Conservation (phyloP, 2,329 filamentous ascomycete genomes). For the Talaromyces pinophilus region DNA sequence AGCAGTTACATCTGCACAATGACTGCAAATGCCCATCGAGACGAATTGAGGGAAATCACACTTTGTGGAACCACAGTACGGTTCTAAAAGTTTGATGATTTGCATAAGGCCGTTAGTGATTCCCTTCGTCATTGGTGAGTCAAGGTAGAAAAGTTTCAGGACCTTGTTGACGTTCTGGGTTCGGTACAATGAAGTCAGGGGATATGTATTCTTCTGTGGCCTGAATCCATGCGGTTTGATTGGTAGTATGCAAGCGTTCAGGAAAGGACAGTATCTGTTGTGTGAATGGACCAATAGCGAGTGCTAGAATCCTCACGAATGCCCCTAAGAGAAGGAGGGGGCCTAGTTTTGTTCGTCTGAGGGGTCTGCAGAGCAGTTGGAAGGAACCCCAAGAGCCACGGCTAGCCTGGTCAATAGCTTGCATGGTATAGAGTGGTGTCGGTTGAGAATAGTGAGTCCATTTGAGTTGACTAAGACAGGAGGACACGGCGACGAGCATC, state of each 20-base stretch:
- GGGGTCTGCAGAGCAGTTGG: background rate
- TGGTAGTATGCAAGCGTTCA: conserved; percentile 5
- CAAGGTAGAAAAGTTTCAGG: background rate
- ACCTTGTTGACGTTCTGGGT: background rate
- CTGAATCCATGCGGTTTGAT: background rate
- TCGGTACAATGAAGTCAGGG: background rate
- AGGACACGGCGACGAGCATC: background rate
- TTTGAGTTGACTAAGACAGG: conserved; percentile 4
- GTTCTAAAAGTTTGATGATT: conserved; percentile 10
- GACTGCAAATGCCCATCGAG: conserved; percentile 26
- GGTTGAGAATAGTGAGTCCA: background rate
- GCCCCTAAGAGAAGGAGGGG: background rate
- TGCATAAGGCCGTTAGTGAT: background rate
- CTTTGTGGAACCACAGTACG: conserved; percentile 17
- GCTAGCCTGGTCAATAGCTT: background rate
- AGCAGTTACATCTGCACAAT: conserved; percentile 23
- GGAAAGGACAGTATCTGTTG: conserved; percentile 25
- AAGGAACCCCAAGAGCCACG: background rate
- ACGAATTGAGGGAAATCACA: conserved; percentile 25
- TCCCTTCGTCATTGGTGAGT: background rate
- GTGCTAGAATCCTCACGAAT: background rate
- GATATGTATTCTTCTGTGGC: background rate
- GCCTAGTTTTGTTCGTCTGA: background rate
- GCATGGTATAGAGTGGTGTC: background rate
- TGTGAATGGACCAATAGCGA: conserved; percentile 6